A percentile compares a stretch with the other conserved stretches of the same genome.
phyloP scores from a whole-genome alignment of 2,329 filamentous ascomycete genomes.

The Neofusicoccum parvum region DNA sequence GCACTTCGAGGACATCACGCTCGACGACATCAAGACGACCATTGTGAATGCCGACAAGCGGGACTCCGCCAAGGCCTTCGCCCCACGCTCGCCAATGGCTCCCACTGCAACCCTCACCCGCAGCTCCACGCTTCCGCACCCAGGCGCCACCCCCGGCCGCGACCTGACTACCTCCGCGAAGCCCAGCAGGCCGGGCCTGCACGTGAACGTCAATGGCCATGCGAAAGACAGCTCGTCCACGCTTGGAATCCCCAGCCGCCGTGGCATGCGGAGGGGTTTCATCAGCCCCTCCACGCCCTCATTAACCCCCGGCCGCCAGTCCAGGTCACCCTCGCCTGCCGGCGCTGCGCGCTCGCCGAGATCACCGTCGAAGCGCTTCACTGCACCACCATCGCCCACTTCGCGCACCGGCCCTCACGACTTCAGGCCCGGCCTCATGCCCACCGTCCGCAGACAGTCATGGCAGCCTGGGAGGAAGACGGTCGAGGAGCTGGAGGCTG shows the following conservation, averaged over 20 bases:
- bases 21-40: constrained; percentile 67
- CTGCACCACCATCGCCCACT: constrained; percentile 18
- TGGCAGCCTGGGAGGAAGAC: constrained; percentile 75
- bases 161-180: constrained; percentile 41
- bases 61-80: constrained; percentile 17
- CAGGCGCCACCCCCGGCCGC: constrained; percentile 27
- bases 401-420: constrained; percentile 37
- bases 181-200: constrained; percentile 43
- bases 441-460: constrained; percentile 48
- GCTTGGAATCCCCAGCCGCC: constrained; percentile 41
- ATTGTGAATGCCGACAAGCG: constrained; percentile 8
- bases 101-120: constrained; percentile 11
- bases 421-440: constrained; percentile 31
- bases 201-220: constrained; percentile 38
- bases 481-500: constrained; percentile 69
- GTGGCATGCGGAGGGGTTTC: constrained; percentile 43
- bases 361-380: constrained; percentile 27
- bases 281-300: constrained; percentile 41
- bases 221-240: constrained; percentile 25
- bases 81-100: constrained; percentile 15
- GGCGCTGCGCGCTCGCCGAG: constrained; percentile 30
- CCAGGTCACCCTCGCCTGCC: constrained; percentile 40
- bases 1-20: constrained; percentile 91
- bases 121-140: not conserved
- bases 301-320: constrained; percentile 33